Evolutionary conservation across 306 rosid genomes (phyloP).

Genomic region (Quercus glauca): DNA sequence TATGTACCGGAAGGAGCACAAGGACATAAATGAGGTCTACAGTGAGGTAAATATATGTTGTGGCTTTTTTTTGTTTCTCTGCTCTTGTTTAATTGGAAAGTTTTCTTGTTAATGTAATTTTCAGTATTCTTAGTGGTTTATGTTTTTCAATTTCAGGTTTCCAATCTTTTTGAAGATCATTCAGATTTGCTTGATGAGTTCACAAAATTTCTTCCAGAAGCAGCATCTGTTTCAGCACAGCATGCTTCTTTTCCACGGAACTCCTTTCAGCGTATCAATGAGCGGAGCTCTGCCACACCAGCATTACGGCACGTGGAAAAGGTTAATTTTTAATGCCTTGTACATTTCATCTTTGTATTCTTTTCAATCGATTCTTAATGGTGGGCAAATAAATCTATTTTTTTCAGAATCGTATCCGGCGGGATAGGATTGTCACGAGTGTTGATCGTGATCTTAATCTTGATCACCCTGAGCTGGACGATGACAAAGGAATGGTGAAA

Average conservation of each 20-base stretch:
- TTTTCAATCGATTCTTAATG: conserved; percentile 16
- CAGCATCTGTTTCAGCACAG: conserved; percentile 67
- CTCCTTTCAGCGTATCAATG: conserved; percentile 62
- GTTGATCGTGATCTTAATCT: conserved; percentile 67
- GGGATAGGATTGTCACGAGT: conserved; percentile 55
- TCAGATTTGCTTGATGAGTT: conserved; percentile 86
- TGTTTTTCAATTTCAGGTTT: conserved; percentile 50
- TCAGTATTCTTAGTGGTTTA: conserved; percentile 5
- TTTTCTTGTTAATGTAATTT: background rate
- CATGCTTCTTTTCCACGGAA: conserved; percentile 47
- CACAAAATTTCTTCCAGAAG: conserved; percentile 86
- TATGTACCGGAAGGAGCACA: conserved; percentile 97
- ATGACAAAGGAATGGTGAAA: conserved; percentile 65
- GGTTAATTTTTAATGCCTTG: conserved; percentile 22
- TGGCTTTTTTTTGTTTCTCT: background rate
- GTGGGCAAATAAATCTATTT: conserved; percentile 16
- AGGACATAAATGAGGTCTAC: conserved; percentile 85
- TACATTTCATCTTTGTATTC: background rate
- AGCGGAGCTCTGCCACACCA: conserved; percentile 64
- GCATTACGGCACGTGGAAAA: conserved; percentile 56
- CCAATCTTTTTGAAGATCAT: conserved; percentile 71
- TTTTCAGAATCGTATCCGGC: conserved; percentile 64
- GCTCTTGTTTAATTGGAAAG: background rate
- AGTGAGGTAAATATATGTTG: conserved; percentile 57
- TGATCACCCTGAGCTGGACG: conserved; percentile 71